These are phyloP conservation scores for Anisodus acutangulus DNA, from an alignment of 257 asterid species.

Conservation along the genomic window DNA sequence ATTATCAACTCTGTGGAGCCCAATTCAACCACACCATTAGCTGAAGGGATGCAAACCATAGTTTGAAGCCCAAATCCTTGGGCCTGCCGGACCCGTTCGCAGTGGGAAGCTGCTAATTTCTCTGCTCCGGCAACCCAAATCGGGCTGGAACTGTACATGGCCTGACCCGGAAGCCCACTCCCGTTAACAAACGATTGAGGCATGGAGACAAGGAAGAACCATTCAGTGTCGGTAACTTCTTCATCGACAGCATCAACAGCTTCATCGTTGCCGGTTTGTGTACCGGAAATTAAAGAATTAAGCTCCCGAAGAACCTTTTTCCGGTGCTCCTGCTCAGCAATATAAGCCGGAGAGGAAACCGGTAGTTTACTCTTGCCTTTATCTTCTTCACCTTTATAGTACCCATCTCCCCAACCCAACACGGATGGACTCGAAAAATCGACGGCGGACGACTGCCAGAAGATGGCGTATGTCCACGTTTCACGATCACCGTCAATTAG, in stretches of 20 bases:
- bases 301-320: conserved; percentile 43
- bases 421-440: conserved; percentile 36
- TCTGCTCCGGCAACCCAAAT: conserved; percentile 42
- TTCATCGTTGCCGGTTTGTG: conserved; percentile 34
- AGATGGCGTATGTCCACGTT: conserved; percentile 73
- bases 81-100: conserved; percentile 39
- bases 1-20: conserved; percentile 42
- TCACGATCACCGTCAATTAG: conserved; percentile 60
- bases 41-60: conserved; percentile 39
- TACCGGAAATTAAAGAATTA: conserved; percentile 41
- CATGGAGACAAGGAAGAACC: conserved; percentile 45
- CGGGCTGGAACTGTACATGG: conserved; percentile 34
- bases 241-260: conserved; percentile 42
- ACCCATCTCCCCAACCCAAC: conserved; percentile 48
- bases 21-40: conserved; percentile 45
- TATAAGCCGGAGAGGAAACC: conserved; percentile 27
- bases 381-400: conserved; percentile 45
- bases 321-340: conserved; percentile 41
- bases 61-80: conserved; percentile 39
- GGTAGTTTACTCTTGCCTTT: conserved; percentile 25
- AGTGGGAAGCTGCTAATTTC: conserved; percentile 32
- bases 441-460: conserved; percentile 62
- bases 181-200: conserved; percentile 38
- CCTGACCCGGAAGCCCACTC: conserved; percentile 43
- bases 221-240: conserved; percentile 43